Evolutionary conservation across 2,329 filamentous ascomycete species (phyloP).

Genomic region (Apiospora sp.): DNA sequence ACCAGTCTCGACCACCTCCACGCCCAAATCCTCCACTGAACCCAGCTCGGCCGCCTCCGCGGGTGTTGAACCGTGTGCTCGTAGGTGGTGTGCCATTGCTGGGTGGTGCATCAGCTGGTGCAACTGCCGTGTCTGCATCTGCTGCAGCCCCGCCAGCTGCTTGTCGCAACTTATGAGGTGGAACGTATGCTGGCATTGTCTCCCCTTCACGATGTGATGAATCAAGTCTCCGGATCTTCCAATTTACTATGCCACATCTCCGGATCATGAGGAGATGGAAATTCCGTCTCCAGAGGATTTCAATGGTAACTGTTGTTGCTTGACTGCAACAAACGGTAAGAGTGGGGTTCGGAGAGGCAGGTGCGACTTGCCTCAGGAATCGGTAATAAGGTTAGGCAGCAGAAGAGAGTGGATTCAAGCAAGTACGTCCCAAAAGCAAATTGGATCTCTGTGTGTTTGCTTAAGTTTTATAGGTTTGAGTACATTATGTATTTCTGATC

Average conservation of each 20-base stretch:
- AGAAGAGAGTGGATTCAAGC: neutral
- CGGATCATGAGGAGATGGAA: neutral
- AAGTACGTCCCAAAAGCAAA: neutral
- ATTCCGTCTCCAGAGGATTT: neutral
- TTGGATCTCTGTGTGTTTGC: neutral
- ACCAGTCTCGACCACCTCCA: neutral
- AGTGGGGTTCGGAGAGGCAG: neutral
- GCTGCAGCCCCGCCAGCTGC: neutral
- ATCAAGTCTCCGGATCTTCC: neutral
- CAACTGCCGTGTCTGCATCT: neutral
- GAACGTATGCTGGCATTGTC: conserved; percentile 3
- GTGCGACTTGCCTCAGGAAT: neutral
- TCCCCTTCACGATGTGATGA: neutral
- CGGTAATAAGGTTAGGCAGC: neutral
- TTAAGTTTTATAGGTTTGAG: neutral
- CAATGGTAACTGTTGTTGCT: neutral
- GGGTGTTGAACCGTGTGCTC: neutral
- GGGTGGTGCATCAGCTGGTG: neutral
- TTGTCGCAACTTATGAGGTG: conserved; percentile 7
- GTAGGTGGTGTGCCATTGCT: neutral
- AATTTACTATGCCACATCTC: neutral
- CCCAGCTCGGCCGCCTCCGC: neutral
- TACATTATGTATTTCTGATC: neutral
- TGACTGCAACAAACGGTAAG: neutral
- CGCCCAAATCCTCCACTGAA: neutral